Percentiles rank a stretch among this genome's conserved stretches.
Conservation (phyloP, 2,329 filamentous ascomycete species). For the Drechslerella coelobrocha region DNA sequence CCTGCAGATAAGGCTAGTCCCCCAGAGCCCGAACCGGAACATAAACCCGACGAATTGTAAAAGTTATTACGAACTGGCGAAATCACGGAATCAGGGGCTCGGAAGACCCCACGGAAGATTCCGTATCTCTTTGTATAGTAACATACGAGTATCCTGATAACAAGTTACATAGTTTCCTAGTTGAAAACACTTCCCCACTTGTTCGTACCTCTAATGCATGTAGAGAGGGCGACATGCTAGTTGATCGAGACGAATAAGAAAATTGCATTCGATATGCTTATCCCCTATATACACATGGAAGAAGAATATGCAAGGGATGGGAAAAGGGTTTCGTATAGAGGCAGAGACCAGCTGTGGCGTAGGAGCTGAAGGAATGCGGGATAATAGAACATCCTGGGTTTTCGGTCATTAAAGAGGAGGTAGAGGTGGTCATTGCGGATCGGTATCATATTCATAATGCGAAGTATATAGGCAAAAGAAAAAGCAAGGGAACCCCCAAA, state of each 20-base stretch:
- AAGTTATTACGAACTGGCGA: neutral
- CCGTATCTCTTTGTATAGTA: neutral
- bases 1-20: constrained; percentile 10
- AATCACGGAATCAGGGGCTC: neutral
- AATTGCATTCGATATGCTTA: constrained; percentile 36
- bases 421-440: constrained; percentile 36
- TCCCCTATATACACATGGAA: constrained; percentile 48
- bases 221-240: neutral
- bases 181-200: neutral
- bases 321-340: constrained; percentile 16
- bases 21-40: constrained; percentile 9
- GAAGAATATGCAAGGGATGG: constrained; percentile 24
- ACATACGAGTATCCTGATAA: neutral
- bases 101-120: neutral
- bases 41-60: constrained; percentile 37
- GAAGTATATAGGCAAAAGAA: constrained; percentile 19
- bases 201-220: no score
- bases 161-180: neutral
- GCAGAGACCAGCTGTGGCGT: constrained; percentile 16
- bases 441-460: constrained; percentile 49
- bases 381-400: constrained; percentile 11
- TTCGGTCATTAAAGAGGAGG: constrained; percentile 39
- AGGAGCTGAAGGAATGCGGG: constrained; percentile 9
- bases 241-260: constrained; percentile 33
- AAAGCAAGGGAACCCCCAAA: constrained; percentile 14